These are phyloP conservation scores for Phaeosphaeria sp. DNA, from an alignment of 2,329 filamentous ascomycete species.

Conservation along the genomic window DNA sequence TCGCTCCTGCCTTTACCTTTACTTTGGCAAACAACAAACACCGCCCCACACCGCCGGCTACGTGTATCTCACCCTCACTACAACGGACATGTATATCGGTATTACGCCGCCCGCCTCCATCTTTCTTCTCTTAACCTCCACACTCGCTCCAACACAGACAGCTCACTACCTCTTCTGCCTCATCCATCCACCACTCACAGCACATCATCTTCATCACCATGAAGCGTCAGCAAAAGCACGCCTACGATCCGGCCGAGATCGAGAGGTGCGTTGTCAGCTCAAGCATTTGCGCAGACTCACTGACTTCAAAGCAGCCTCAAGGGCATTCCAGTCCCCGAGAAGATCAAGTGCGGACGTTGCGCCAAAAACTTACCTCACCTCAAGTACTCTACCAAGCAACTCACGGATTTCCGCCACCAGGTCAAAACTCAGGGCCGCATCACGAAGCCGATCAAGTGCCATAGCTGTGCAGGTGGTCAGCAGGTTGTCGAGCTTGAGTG, in stretches of 20 bases:
- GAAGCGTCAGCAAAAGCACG: constrained; percentile 6
- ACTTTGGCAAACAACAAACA: constrained; percentile 7
- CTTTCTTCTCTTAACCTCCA: background rate
- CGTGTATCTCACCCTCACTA: background rate
- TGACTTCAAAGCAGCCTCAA: constrained; percentile 20
- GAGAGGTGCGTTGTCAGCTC: constrained; percentile 8
- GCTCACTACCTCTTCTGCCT: background rate
- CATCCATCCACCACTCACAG: background rate
- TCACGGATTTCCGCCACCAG: constrained; percentile 41
- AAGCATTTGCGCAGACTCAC: background rate
- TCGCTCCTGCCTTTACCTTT: constrained; percentile 12
- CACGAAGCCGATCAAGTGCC: constrained; percentile 49
- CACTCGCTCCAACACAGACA: background rate
- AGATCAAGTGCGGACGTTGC: constrained; percentile 57
- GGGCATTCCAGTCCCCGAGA: constrained; percentile 27
- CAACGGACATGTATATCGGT: background rate
- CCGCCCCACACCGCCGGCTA: background rate
- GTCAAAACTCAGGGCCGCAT: constrained; percentile 19
- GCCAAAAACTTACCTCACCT: constrained; percentile 46
- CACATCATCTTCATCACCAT: constrained; percentile 1
- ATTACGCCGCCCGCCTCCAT: background rate
- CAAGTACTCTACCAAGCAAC: constrained; percentile 58
- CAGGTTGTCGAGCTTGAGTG: constrained; percentile 58
- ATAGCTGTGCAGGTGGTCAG: constrained; percentile 49
- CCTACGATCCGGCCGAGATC: constrained; percentile 19